Conservation (phyloP, 2,329 filamentous ascomycete genomes). For the Penicillium rolfsii region DNA sequence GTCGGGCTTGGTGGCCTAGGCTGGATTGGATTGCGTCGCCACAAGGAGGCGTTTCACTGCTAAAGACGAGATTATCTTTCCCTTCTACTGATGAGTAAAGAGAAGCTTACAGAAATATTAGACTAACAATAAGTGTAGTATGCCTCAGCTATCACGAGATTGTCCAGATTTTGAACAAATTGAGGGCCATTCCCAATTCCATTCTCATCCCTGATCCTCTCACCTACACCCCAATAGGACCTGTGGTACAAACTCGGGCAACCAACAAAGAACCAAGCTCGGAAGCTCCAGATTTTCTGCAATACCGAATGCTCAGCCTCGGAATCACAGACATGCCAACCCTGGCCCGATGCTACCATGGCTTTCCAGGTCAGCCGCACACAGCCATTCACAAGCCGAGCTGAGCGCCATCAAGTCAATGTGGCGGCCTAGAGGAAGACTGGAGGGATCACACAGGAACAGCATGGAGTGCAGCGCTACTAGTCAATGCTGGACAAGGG, state of each 20-base stretch:
- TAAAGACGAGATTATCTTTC: not conserved
- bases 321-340: slow-evolving; percentile 16
- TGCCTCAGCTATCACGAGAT: not conserved
- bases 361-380: slow-evolving; percentile 10
- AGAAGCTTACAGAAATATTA: not conserved
- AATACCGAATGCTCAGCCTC: slow-evolving; percentile 11
- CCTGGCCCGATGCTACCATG: slow-evolving; percentile 29
- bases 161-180: not conserved
- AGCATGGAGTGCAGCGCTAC: slow-evolving; percentile 4
- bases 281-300: not conserved
- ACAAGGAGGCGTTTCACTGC: not conserved
- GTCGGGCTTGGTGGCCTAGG: slow-evolving; percentile 1
- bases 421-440: not conserved
- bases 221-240: not conserved
- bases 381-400: slow-evolving; percentile 23
- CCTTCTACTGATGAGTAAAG: not conserved
- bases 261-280: not conserved
- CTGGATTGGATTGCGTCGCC: not conserved
- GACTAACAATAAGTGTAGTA: too few relatives aligned
- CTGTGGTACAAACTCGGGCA: not conserved
- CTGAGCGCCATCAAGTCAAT: slow-evolving; percentile 19
- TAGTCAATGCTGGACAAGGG: not conserved
- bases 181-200: not conserved
- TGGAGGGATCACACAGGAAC: slow-evolving; percentile 16
- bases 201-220: not conserved